phyloP scores from a whole-genome alignment of 148 eudicot genomes.

The Rhododendron ferrugineum region DNA sequence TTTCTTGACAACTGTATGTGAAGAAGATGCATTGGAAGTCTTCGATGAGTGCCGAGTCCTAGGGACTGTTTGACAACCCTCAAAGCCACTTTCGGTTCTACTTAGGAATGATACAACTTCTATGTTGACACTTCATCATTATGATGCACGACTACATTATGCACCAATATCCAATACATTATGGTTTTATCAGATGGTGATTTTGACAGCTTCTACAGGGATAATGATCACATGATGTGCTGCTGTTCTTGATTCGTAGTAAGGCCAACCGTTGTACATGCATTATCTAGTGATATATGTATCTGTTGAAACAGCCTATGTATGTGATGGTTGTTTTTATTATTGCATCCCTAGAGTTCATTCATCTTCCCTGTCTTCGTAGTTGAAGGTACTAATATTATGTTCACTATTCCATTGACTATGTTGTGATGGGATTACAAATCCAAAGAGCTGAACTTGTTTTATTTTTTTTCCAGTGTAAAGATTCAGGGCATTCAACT shows the following conservation, averaged over 20 bases:
- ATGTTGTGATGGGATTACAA: not conserved
- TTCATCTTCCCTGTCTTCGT: not conserved
- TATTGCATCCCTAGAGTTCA: not conserved
- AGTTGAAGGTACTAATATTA: not conserved
- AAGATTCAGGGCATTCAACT: slow-evolving; percentile 64
- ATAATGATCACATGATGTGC: not conserved
- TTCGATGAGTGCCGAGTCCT: not conserved
- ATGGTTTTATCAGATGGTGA: not conserved
- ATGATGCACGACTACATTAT: not conserved
- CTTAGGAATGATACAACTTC: not conserved
- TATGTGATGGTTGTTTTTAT: not conserved
- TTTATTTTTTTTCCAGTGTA: slow-evolving; percentile 46
- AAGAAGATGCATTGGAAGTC: not conserved
- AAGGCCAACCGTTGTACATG: not conserved
- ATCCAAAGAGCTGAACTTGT: slow-evolving; percentile 3
- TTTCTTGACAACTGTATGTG: not conserved
- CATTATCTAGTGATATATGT: not conserved
- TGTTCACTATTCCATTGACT: not conserved
- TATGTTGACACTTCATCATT: not conserved
- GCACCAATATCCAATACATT: not conserved
- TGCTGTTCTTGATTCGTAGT: not conserved
- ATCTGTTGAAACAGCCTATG: not conserved
- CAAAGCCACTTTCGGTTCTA: not conserved
- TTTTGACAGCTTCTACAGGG: not conserved
- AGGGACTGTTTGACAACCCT: not conserved